phyloP scores from a whole-genome alignment of 2,329 filamentous ascomycete species.

The Penicillium decumbens region DNA sequence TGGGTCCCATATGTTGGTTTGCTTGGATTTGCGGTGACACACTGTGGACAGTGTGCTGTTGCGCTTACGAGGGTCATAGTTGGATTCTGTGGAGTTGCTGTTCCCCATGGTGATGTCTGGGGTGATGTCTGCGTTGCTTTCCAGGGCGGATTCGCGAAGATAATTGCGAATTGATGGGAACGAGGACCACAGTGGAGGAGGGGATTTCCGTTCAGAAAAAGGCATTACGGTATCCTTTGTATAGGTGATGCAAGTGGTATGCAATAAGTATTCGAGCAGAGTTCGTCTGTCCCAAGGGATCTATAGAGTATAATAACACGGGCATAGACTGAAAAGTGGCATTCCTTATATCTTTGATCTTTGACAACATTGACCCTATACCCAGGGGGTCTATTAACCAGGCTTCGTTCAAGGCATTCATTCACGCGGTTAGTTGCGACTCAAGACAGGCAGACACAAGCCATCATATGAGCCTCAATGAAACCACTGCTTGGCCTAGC shows the following conservation, averaged over 20 bases:
- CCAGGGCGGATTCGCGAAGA: not conserved
- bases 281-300: not conserved
- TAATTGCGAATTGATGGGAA: conserved; percentile 10
- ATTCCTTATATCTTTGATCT: not conserved
- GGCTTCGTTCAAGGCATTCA: not conserved
- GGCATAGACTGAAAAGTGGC: not conserved
- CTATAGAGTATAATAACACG: not conserved
- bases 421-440: not conserved
- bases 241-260: conserved; percentile 5
- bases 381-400: not conserved
- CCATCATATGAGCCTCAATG: not conserved
- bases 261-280: conserved; percentile 4
- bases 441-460: not conserved
- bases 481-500: not conserved
- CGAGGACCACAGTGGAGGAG: conserved; percentile 12
- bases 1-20: conserved; percentile 9
- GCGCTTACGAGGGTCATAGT: not conserved
- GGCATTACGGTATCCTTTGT: conserved; percentile 1
- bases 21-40: conserved; percentile 4
- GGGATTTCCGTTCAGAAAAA: conserved; percentile 4
- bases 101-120: conserved; percentile 5
- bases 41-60: conserved; percentile 1
- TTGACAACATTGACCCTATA: not conserved
- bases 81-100: not conserved
- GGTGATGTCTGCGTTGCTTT: not conserved